Percentiles rank a stretch among this genome's conserved stretches.
Conservation (phyloP, 495 filamentous ascomycete genomes). For the Hapsidospora chrysogenum region DNA sequence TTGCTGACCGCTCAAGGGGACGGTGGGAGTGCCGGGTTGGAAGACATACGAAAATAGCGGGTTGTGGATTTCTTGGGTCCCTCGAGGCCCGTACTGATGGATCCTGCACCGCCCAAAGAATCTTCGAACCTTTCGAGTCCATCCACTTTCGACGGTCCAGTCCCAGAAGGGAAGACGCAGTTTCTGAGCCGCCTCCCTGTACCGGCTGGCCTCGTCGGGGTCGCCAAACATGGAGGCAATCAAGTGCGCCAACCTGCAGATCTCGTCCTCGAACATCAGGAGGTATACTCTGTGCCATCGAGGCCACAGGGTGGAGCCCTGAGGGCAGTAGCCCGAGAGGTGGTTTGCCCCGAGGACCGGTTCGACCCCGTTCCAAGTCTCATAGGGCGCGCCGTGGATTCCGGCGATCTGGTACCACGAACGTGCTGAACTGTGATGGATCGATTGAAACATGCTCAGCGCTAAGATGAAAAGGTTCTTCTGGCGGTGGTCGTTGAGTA, state of each 20-base stretch:
- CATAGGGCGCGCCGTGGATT: conserved; percentile 46
- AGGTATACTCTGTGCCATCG: conserved; percentile 63
- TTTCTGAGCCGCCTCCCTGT: conserved; percentile 29
- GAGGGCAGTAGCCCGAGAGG: conserved; percentile 48
- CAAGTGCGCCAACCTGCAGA: conserved; percentile 30
- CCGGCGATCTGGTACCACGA: conserved; percentile 41
- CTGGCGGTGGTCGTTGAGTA: conserved; percentile 29
- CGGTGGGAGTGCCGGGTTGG: conserved; percentile 19
- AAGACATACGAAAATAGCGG: conserved; percentile 47
- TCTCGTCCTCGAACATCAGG: conserved; percentile 45
- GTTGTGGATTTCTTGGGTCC: conserved; percentile 36
- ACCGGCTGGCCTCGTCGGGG: conserved; percentile 21
- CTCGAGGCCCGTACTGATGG: conserved; percentile 35
- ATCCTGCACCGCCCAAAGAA: conserved; percentile 26
- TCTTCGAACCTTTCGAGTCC: too few species aligned
- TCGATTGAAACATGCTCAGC: conserved; percentile 26
- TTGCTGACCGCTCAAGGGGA: conserved; percentile 26
- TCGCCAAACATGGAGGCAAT: conserved; percentile 37
- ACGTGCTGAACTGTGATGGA: conserved; percentile 24
- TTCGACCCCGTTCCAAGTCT: conserved; percentile 38
- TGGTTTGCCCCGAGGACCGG: conserved; percentile 24
- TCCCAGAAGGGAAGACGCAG: conserved; percentile 56
- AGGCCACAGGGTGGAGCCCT: conserved; percentile 47
- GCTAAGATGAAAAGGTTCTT: conserved; percentile 37
- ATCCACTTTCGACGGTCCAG: conserved; percentile 38